Conservation (phyloP, 2,329 filamentous ascomycete species). For the Phyllosticta citrichinensis region DNA sequence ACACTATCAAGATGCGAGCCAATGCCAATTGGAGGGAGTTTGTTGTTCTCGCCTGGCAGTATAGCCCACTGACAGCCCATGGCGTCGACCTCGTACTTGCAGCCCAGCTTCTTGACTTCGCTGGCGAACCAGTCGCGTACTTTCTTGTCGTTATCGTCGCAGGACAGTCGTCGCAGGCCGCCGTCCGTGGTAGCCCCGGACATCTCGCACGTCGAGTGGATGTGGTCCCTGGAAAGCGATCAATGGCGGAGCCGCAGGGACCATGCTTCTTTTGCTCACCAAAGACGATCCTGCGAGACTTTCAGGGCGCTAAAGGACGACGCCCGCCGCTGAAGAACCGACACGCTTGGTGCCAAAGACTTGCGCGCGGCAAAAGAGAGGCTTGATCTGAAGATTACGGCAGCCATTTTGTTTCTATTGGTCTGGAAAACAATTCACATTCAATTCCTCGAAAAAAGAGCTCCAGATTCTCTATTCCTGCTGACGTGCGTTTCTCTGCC, state of each 20-base stretch:
- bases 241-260: neutral
- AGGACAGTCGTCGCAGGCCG: conserved; percentile 13
- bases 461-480: neutral
- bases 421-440: neutral
- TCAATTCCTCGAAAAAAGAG: neutral
- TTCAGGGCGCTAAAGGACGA: neutral
- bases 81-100: conserved; percentile 12
- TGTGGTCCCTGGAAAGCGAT: neutral
- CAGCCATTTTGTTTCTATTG: neutral
- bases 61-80: conserved; percentile 15
- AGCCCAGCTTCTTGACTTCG: conserved; percentile 12
- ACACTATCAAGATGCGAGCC: conserved; percentile 17
- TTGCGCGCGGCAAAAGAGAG: neutral
- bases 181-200: conserved; percentile 1
- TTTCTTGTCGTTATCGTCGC: conserved; percentile 13
- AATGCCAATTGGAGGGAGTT: conserved; percentile 20
- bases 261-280: neutral
- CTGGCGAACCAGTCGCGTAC: conserved; percentile 13
- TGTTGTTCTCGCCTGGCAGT: conserved; percentile 13
- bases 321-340: neutral
- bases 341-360: neutral
- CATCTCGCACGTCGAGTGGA: neutral
- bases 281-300: neutral
- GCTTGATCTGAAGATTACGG: neutral
- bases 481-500: neutral